phyloP scores from a whole-genome alignment of 2,329 filamentous ascomycete species.

The Claviceps cyperi region DNA sequence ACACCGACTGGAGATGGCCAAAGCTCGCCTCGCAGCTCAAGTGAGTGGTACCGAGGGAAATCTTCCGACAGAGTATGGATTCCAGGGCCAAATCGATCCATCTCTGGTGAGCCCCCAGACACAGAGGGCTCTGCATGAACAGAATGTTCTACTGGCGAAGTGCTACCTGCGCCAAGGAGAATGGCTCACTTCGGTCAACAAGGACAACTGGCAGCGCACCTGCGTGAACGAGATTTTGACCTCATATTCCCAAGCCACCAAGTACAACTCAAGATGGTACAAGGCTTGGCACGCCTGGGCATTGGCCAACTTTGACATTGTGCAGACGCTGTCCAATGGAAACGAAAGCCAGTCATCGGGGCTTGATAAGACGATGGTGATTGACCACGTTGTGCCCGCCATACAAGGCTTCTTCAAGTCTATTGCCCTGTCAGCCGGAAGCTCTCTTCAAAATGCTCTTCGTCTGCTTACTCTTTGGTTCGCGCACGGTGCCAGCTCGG shows the following conservation, averaged over 20 bases:
- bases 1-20: slow-evolving; percentile 37
- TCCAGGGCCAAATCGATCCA: slow-evolving; percentile 32
- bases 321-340: slow-evolving; percentile 61
- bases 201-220: slow-evolving; percentile 77
- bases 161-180: slow-evolving; percentile 94
- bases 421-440: slow-evolving; percentile 79
- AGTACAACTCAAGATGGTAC: slow-evolving; percentile 91
- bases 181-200: slow-evolving; percentile 78
- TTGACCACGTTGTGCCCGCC: slow-evolving; percentile 85
- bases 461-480: slow-evolving; percentile 93
- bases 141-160: slow-evolving; percentile 69
- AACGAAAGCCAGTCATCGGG: slow-evolving; percentile 36
- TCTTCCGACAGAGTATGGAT: slow-evolving; percentile 32
- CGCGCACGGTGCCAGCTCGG: slow-evolving; percentile 71
- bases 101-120: slow-evolving; percentile 32
- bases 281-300: slow-evolving; percentile 99
- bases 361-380: slow-evolving; percentile 50
- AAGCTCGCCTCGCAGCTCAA: slow-evolving; percentile 33
- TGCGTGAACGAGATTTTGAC: slow-evolving; percentile 76
- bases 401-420: slow-evolving; percentile 96
- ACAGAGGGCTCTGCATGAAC: slow-evolving; percentile 41
- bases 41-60: slow-evolving; percentile 28
- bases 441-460: slow-evolving; percentile 89
- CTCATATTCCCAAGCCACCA: slow-evolving; percentile 85
- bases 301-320: slow-evolving; percentile 94